Evolutionary conservation across 306 rosid species (phyloP).

Genomic region (Malus orientalis): DNA sequence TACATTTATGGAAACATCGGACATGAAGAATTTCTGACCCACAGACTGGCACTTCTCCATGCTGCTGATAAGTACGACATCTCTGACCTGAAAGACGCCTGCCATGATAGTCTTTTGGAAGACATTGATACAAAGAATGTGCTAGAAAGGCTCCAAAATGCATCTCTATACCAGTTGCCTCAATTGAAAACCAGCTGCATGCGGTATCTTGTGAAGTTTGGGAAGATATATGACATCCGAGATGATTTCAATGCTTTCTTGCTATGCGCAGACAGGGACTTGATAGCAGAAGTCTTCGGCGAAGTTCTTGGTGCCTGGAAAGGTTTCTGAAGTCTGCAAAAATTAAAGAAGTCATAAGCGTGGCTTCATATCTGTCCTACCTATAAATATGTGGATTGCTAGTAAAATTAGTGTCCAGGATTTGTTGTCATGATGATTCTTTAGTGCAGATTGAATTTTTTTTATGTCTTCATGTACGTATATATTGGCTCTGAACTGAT

Average conservation of each 20-base stretch:
- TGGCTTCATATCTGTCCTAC: slow-evolving; percentile 2
- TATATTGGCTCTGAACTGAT: slow-evolving; percentile 28
- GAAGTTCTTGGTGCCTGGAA: slow-evolving; percentile 86
- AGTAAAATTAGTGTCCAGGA: slow-evolving; percentile 31
- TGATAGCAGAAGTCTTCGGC: slow-evolving; percentile 72
- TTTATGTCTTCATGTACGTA: slow-evolving; percentile 30
- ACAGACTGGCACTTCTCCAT: slow-evolving; percentile 69
- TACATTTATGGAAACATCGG: slow-evolving; percentile 75
- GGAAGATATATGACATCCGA: slow-evolving; percentile 71
- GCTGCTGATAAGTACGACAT: slow-evolving; percentile 96
- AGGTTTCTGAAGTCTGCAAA: slow-evolving; percentile 52
- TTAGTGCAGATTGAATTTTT: slow-evolving; percentile 29
- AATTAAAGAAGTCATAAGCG: slow-evolving; percentile 11
- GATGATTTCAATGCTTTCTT: slow-evolving; percentile 79
- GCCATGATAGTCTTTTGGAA: slow-evolving; percentile 89
- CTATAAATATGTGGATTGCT: slow-evolving; percentile 30
- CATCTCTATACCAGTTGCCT: slow-evolving; percentile 65
- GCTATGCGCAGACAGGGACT: slow-evolving; percentile 77
- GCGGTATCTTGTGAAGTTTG: slow-evolving; percentile 82
- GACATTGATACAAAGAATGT: slow-evolving; percentile 88
- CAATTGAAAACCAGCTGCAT: slow-evolving; percentile 66
- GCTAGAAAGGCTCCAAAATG: slow-evolving; percentile 91
- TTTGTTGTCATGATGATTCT: slow-evolving; percentile 48
- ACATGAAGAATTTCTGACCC: slow-evolving; percentile 62
- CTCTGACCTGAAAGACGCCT: slow-evolving; percentile 67